Conservation (phyloP, 2,329 filamentous ascomycete genomes). For the Fusarium nurragi region DNA sequence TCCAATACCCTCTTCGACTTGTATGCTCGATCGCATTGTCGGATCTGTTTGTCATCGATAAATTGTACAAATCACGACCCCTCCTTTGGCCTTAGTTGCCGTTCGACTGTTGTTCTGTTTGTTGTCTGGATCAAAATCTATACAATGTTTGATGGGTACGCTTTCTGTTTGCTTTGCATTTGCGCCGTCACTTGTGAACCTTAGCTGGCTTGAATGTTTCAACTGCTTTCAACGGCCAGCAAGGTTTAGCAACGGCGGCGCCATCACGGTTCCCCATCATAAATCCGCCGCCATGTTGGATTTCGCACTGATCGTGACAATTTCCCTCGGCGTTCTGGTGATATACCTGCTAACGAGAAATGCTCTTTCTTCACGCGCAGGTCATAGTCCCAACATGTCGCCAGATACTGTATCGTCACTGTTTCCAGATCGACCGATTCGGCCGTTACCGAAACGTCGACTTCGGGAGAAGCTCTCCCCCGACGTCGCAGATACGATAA, state of each 20-base stretch:
- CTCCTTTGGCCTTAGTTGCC: conserved; percentile 19
- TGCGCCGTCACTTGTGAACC: not conserved
- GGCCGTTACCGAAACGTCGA: conserved; percentile 87
- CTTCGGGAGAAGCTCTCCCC: conserved; percentile 88
- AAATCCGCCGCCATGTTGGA: conserved; percentile 19
- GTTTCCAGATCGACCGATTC: conserved; percentile 91
- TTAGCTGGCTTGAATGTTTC: conserved; percentile 16
- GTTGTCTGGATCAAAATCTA: conserved; percentile 30
- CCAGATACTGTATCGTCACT: conserved; percentile 81
- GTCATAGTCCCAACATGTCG: conserved; percentile 65
- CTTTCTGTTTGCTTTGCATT: conserved; percentile 33
- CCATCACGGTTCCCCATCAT: conserved; percentile 7
- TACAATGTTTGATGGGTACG: conserved; percentile 57
- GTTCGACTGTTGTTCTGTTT: conserved; percentile 38
- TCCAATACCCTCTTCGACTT: conserved; percentile 24
- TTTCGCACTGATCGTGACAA: conserved; percentile 22
- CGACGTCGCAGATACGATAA: conserved; percentile 82
- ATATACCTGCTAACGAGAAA: conserved; percentile 46
- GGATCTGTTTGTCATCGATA: conserved; percentile 18
- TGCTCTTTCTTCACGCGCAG: conserved; percentile 46
- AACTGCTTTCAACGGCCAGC: conserved; percentile 1
- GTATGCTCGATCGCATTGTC: conserved; percentile 17
- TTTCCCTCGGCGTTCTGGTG: conserved; percentile 22
- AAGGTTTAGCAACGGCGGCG: conserved; percentile 7
- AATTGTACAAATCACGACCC: conserved; percentile 13